phyloP scores from a whole-genome alignment of 2,329 filamentous ascomycete species.

The Cladosporium oxysporum region DNA sequence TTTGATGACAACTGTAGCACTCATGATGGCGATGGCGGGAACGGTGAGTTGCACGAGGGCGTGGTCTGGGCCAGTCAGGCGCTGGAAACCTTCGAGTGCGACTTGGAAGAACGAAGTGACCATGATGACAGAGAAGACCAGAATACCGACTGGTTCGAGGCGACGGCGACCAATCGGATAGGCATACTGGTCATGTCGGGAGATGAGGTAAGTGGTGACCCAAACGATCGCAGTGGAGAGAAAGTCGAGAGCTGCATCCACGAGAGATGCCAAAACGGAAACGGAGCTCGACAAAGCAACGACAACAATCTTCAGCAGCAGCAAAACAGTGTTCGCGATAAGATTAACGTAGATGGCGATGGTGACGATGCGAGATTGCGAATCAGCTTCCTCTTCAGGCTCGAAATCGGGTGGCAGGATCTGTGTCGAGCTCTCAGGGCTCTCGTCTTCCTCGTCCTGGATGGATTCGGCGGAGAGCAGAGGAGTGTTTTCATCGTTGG shows the following conservation, averaged over 20 bases:
- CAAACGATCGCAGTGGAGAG: slow-evolving; percentile 80
- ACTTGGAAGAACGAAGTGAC: slow-evolving; percentile 83
- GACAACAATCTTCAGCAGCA: slow-evolving; percentile 75
- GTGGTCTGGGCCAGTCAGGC: slow-evolving; percentile 62
- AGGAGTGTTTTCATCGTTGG: slow-evolving; percentile 64
- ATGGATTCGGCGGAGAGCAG: slow-evolving; percentile 54
- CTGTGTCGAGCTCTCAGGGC: slow-evolving; percentile 28
- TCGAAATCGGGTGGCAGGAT: slow-evolving; percentile 70
- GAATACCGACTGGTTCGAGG: slow-evolving; percentile 75
- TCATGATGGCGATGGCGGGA: slow-evolving; percentile 78
- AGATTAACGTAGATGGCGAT: slow-evolving; percentile 87
- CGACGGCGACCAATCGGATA: slow-evolving; percentile 78
- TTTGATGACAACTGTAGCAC: slow-evolving; percentile 78
- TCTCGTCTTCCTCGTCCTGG: slow-evolving; percentile 48
- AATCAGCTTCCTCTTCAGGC: slow-evolving; percentile 69
- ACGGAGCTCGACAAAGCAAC: slow-evolving; percentile 77
- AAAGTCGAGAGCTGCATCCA: slow-evolving; percentile 79
- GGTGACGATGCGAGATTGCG: slow-evolving; percentile 73
- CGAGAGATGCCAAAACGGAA: slow-evolving; percentile 76
- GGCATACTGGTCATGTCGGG: slow-evolving; percentile 69
- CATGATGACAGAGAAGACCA: slow-evolving; percentile 85
- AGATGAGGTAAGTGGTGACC: slow-evolving; percentile 73
- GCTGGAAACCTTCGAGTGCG: slow-evolving; percentile 67
- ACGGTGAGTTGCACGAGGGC: slow-evolving; percentile 71
- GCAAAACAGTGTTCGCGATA: slow-evolving; percentile 71